phyloP scores from a whole-genome alignment of 768 basidiomycete genomes.

The Clathrus columnatus region DNA sequence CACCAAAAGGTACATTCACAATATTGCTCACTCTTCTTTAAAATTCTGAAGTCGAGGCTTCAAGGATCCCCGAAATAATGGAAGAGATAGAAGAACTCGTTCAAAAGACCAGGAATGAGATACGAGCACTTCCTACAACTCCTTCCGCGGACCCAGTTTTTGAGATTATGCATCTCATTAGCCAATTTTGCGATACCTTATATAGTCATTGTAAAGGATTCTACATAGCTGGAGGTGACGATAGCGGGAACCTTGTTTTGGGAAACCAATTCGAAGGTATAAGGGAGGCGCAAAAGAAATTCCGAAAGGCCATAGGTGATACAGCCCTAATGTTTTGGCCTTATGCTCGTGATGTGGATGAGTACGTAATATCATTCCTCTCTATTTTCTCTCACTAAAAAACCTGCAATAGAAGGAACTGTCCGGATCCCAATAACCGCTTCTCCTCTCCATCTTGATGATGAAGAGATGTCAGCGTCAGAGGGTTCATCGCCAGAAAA shows the following conservation, averaged over 20 bases:
- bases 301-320: slow-evolving; percentile 36
- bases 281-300: slow-evolving; percentile 37
- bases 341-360: slow-evolving; percentile 22
- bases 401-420: background rate
- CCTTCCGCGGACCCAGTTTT: slow-evolving; percentile 48
- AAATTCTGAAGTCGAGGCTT: background rate
- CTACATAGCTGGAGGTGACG: too few species aligned
- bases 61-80: slow-evolving; percentile 55
- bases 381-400: background rate
- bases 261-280: slow-evolving; percentile 31
- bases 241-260: background rate
- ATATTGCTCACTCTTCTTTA: slow-evolving; percentile 4
- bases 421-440: too few species aligned
- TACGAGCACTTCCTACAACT: slow-evolving; percentile 35
- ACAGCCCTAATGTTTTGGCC: slow-evolving; percentile 57
- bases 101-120: slow-evolving; percentile 25
- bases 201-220: slow-evolving; percentile 38
- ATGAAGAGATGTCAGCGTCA: slow-evolving; percentile 3
- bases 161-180: slow-evolving; percentile 43
- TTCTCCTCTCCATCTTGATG: background rate
- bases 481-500: background rate
- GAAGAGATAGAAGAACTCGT: slow-evolving; percentile 46
- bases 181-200: slow-evolving; percentile 39
- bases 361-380: background rate
- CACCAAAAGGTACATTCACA: slow-evolving; percentile 48